Base-by-base conservation (phyloP, 1,284 basidiomycete genomes). In the Pascua sp. region DNA sequence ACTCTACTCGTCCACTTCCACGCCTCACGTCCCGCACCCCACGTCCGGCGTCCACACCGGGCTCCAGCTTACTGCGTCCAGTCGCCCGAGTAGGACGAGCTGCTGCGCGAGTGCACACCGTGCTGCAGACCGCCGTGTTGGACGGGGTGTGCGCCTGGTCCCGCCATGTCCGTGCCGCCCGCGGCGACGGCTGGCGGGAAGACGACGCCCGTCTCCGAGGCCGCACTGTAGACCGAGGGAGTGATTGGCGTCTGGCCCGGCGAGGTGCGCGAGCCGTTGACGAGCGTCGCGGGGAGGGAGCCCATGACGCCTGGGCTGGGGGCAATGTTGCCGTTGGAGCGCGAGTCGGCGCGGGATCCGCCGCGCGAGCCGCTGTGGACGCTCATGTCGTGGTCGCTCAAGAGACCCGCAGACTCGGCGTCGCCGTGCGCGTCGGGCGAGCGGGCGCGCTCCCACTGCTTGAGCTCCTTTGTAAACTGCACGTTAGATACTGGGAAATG, bases 401-500 rank as follows among this genome's bases (percentile, higher is more conserved):
- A 12, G 2, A 13, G 38, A 7, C 42, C 53, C 40, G 54, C 43
- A 32, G 24, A 32, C 24, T 32, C 24, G 24, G 24, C 24, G 24
- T 32, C 56, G 49, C 49, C 40, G 32, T 51, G 47, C 3, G 57
- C 55, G 52, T 56, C 61, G 1, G 72, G 71, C 37, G 71, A 73
- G 40, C 72, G 61, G 11, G 69, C 66, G 51, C 69, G 59, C 59
- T 74, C 71, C 74, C 74, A 76, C 61, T 76, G 71, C 52, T 73
- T 72, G 2, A 76, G 61, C 59, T 76, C 72, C 56, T 74, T 75
- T 10, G 72, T 68, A 47, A 76, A 73, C 72, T 75, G 48, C 13
- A 32, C 3, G 51, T 57, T 42, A 49, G 47, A 10, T 5, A n/a
- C 12, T 15, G 32, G 18, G 2, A 2, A 7, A 42, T 45, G 16